These are phyloP conservation scores for Stagonosporopsis rhizophila DNA, from an alignment of 2,329 filamentous ascomycete genomes.

Conservation along the genomic window DNA sequence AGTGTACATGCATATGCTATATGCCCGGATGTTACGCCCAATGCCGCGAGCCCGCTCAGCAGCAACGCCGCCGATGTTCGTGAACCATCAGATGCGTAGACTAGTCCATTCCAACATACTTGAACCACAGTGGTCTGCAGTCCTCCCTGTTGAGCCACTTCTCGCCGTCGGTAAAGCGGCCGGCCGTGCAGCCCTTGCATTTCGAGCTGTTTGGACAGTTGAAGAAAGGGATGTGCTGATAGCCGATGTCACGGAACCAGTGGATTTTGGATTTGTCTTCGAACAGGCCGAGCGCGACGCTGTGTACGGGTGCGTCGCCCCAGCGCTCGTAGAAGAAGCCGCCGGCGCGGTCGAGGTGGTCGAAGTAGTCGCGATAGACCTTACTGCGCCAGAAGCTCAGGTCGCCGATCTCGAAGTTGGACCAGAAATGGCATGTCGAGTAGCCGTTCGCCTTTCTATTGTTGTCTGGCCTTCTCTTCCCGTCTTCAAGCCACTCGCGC, in stretches of 20 bases:
- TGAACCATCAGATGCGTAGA: background rate
- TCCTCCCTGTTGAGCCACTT: slow-evolving; percentile 87
- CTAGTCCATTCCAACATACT: slow-evolving; percentile 84
- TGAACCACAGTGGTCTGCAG: slow-evolving; percentile 96
- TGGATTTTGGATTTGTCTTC: slow-evolving; percentile 91
- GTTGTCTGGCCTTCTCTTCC: slow-evolving; percentile 76
- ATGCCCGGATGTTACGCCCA: background rate
- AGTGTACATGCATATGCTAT: background rate
- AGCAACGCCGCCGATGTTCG: slow-evolving; percentile 1
- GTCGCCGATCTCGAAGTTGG: slow-evolving; percentile 96
- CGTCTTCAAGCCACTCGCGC: slow-evolving; percentile 85
- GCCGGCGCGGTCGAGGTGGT: slow-evolving; percentile 89
- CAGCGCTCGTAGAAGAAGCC: slow-evolving; percentile 99
- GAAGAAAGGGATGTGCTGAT: slow-evolving; percentile 98
- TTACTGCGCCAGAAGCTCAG: slow-evolving; percentile 91
- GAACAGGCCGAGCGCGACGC: slow-evolving; percentile 89
- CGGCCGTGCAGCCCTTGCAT: slow-evolving; percentile 85
- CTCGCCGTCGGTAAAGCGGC: slow-evolving; percentile 88
- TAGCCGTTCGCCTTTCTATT: slow-evolving; percentile 86
- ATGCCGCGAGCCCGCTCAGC: slow-evolving; percentile 16
- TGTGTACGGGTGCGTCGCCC: slow-evolving; percentile 97
- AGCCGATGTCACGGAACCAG: slow-evolving; percentile 99
- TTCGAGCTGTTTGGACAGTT: slow-evolving; percentile 98
- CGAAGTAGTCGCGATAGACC: slow-evolving; percentile 93
- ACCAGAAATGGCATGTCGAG: slow-evolving; percentile 99